A percentile compares a stretch with the other conserved stretches of the same genome.
Conservation (phyloP, 345 rosid genomes). For the Garcia nutans region DNA sequence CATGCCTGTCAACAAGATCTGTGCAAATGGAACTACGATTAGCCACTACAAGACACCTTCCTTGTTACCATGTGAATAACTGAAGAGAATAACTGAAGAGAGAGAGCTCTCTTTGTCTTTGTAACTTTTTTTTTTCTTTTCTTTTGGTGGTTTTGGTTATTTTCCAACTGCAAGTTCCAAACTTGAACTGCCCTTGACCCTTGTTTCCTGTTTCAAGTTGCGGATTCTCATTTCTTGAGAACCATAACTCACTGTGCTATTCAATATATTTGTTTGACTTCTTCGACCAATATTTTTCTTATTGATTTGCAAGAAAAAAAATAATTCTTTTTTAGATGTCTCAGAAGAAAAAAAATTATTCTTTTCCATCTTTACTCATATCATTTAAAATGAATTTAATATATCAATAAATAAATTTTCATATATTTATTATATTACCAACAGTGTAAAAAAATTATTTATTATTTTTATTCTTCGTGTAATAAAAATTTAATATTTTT, state of each 20-base stretch:
- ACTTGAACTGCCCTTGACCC: constrained; percentile 30
- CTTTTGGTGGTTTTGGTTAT: constrained; percentile 15
- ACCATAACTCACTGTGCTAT: neutral
- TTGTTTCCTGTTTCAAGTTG: neutral
- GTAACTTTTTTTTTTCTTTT: neutral
- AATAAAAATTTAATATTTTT: no score
- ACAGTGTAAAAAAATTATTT: no score
- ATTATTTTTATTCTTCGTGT: no score
- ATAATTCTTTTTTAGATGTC: no score
- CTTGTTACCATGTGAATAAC: constrained; percentile 49
- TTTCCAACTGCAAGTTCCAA: constrained; percentile 38
- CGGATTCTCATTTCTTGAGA: constrained; percentile 20
- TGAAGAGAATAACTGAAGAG: constrained; percentile 35
- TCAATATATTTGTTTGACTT: constrained; percentile 4
- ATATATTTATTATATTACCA: no score
- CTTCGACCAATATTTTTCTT: neutral
- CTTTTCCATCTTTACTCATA: no score
- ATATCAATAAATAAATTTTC: no score
- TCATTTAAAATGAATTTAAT: no score
- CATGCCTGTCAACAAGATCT: constrained; percentile 61
- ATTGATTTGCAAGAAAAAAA: no score
- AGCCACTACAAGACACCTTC: constrained; percentile 48
- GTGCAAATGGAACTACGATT: constrained; percentile 37
- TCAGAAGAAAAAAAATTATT: no score
- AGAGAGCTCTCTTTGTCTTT: neutral